Evolutionary conservation across 225 moss, liverwort and hornwort species (phyloP).

Genomic region (Polytrichum commune): DNA sequence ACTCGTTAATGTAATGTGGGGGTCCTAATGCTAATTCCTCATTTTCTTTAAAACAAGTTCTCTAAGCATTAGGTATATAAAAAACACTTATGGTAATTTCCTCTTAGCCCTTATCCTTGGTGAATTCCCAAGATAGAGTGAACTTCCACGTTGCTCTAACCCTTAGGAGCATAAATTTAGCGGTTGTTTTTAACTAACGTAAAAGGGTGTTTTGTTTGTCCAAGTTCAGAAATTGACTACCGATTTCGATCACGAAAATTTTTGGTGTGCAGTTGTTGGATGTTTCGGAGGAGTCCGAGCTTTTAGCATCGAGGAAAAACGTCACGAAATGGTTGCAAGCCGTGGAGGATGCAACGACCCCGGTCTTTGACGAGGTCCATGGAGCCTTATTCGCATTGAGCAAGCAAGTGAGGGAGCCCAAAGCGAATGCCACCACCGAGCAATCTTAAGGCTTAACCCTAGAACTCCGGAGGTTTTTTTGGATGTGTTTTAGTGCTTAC

Average conservation of each 20-base stretch:
- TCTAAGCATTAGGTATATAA: neutral
- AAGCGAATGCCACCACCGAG: neutral
- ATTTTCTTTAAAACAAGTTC: too few relatives aligned
- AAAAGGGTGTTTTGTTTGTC: too few relatives aligned
- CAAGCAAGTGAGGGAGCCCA: neutral
- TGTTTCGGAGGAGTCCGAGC: neutral
- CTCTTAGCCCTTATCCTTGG: too few relatives aligned
- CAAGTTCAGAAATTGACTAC: neutral
- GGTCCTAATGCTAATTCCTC: neutral
- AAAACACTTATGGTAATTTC: neutral
- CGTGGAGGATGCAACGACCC: conserved; percentile 7
- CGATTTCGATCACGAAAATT: neutral
- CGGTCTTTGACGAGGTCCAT: conserved; percentile 17
- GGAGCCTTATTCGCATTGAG: neutral
- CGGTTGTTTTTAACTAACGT: neutral
- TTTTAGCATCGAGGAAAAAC: conserved; percentile 2
- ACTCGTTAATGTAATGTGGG: too few relatives aligned
- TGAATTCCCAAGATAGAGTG: neutral
- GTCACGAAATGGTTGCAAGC: conserved; percentile 9
- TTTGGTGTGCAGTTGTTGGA: conserved; percentile 12
- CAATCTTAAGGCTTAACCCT: too few relatives aligned
- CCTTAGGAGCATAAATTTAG: neutral
- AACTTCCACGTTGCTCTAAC: neutral
- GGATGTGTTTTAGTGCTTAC: too few relatives aligned
- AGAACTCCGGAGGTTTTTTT: too few relatives aligned